Base-by-base conservation (phyloP, 257 asterid species). In the Nicotiana attenuata region DNA sequence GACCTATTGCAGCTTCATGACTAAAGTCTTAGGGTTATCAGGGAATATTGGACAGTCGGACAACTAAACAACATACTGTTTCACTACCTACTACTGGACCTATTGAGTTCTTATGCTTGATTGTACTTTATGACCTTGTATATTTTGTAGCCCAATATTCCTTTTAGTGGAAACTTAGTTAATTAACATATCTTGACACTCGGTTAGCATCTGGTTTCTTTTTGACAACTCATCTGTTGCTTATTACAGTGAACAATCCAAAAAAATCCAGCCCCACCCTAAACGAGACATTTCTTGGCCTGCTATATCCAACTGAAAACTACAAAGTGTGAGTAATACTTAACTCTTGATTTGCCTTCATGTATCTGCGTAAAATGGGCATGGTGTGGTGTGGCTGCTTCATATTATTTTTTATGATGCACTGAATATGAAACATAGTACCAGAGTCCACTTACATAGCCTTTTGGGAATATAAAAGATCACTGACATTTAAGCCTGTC, bases 301-400 rank as follows among this genome's bases (percentile, higher is more conserved):
- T 94, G 92, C 93, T 96, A 24, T 93, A 96, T 87, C 99, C 99
- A 69, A 92, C 98, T 9, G 99, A 96, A 83, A 96, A 96, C 88
- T 96, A 94, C 91, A 94, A 93, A 94, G 99, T 93, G 99, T 96
- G 84, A 92, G 98, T 81, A 47, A 75, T 26, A 75, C 45, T 71
- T 57, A n/a, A 22, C 45, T 24, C 80, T 24, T 75, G 45, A 50
- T 73, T 73, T 73, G 1, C 15, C 41, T 7, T 47, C 7, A 73
- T 47, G 50, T 24, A 50, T 24, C 38, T 75, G 80, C 10, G 3
- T 47, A 50, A 50, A 50, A 75, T 75, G 63, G 16, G 26, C 22
- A 10, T 71, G 20, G 20, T 3, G 0, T 71, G 78, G 8, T 71
- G 35, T 73, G 38, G 16, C 45, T 45, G 45, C 19, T 50, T 50